These are phyloP conservation scores for Phytopythium sindhum DNA, from an alignment of 352 stramenopile genomes.

Conservation along the genomic window DNA sequence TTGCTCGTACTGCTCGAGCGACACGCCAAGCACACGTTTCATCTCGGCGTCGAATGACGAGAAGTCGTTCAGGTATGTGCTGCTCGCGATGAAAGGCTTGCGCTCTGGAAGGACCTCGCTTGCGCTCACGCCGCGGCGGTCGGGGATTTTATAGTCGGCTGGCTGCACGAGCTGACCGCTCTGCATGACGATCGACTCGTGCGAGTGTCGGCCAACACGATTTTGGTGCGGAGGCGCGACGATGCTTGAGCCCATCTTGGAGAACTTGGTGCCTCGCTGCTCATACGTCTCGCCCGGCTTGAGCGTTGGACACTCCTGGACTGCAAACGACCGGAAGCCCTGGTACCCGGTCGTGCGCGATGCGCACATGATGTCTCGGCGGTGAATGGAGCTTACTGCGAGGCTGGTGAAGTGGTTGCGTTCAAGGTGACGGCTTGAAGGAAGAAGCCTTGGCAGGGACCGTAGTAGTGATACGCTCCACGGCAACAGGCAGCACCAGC, in stretches of 20 bases:
- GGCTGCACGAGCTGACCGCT: constrained; percentile 40
- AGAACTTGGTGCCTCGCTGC: constrained; percentile 73
- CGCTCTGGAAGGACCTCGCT: constrained; percentile 27
- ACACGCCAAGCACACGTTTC: constrained; percentile 27
- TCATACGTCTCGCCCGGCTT: constrained; percentile 74
- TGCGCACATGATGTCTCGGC: constrained; percentile 20
- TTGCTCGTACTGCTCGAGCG: constrained; percentile 34
- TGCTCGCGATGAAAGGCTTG: constrained; percentile 63
- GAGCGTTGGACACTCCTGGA: constrained; percentile 65
- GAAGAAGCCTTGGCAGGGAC: neutral
- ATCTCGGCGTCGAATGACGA: constrained; percentile 45
- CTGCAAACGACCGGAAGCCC: constrained; percentile 69
- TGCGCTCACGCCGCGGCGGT: constrained; percentile 51
- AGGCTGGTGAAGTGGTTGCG: neutral
- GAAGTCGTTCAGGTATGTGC: constrained; percentile 67
- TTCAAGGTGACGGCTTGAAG: neutral
- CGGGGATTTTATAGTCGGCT: constrained; percentile 58
- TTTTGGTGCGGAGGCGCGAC: constrained; percentile 56
- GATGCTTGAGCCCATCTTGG: constrained; percentile 67
- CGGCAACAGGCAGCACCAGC: neutral
- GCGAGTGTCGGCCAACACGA: constrained; percentile 43
- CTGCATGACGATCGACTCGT: constrained; percentile 51
- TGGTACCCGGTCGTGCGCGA: constrained; percentile 70
- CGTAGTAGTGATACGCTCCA: neutral
- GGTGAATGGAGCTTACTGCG: neutral